phyloP scores from a whole-genome alignment of 352 stramenopile genomes.

The Phytophthora megakarya region DNA sequence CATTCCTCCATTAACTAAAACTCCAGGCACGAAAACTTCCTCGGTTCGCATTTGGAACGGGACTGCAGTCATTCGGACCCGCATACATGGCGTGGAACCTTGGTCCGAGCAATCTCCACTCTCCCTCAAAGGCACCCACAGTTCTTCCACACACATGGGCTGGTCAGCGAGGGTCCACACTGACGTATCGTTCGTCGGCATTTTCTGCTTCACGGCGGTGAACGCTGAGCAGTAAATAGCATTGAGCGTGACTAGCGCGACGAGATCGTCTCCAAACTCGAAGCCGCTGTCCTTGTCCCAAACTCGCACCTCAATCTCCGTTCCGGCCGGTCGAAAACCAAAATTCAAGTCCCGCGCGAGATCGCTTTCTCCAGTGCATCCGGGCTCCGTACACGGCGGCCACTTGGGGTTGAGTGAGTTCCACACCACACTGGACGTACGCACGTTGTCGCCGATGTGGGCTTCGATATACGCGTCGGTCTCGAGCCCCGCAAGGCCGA shows the following conservation, averaged over 20 bases:
- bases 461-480: conserved; percentile 85
- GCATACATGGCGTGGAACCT: conserved; percentile 59
- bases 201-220: conserved; percentile 48
- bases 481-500: conserved; percentile 59
- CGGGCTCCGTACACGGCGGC: conserved; percentile 50
- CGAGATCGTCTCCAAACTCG: conserved; percentile 88
- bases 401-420: conserved; percentile 85
- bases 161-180: conserved; percentile 67
- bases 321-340: conserved; percentile 82
- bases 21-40: conserved; percentile 54
- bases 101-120: conserved; percentile 36
- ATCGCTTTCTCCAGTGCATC: conserved; percentile 54
- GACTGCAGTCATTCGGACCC: conserved; percentile 67
- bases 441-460: conserved; percentile 73
- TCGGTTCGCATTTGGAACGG: conserved; percentile 80
- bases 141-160: conserved; percentile 76
- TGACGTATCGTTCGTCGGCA: conserved; percentile 60
- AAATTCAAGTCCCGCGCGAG: conserved; percentile 79
- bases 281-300: conserved; percentile 86
- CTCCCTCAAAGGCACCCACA: conserved; percentile 66
- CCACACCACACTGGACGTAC: conserved; percentile 59
- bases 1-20: conserved; percentile 71
- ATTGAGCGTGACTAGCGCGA: conserved; percentile 69
- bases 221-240: conserved; percentile 86
- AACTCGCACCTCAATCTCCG: conserved; percentile 68